Base-by-base conservation (phyloP, 2,329 filamentous ascomycete genomes). In the Diplocarpon rosae region DNA sequence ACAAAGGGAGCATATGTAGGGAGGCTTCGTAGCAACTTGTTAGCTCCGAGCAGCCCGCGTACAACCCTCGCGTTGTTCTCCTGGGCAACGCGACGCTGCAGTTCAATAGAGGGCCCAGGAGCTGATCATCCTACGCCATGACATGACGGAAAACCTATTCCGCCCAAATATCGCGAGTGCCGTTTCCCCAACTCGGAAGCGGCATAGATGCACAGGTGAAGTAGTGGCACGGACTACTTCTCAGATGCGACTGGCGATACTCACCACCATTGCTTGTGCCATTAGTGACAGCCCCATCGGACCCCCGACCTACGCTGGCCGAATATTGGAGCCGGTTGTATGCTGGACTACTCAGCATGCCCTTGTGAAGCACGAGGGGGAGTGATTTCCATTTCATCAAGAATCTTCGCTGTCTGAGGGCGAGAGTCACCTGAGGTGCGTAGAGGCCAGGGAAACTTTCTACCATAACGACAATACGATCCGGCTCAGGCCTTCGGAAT, bases 181-280 rank as follows among this genome's bases (percentile, higher is more conserved):
- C 72, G 84, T 7, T 89, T 89, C 70, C 88, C 89, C 61, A n/a
- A n/a, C n/a, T n/a, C n/a, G n/a, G 84, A 89, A 65, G 84, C 83
- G 0, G 78, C 83, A 2, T 88, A 83, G 84, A 69, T 86, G 70
- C 83, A 88, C 66, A 85, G 83, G 69, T n/a, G n/a, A n/a, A 75
- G 76, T 57, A 66, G 72, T 0, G 80, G 72, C 1, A 72, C 68
- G 48, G 87, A 87, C 65, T 86, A 86, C 66, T 83, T 87, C 60
- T 80, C 75, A 44, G 86, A 86, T 66, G 85, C 80, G 50, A 88
- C 83, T 1, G 84, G 84, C 15, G 84, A 88, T 63, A 80, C 83
- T 28, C 84, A 88, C 62, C 85, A 71, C 62, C 67, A 24, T 89
- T 28, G 80, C 70, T 51, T 88, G 85, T 59, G 84, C 80, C 1